Base-by-base conservation (phyloP, 2,329 filamentous ascomycete genomes). In the Phialemonium atrogriseum region DNA sequence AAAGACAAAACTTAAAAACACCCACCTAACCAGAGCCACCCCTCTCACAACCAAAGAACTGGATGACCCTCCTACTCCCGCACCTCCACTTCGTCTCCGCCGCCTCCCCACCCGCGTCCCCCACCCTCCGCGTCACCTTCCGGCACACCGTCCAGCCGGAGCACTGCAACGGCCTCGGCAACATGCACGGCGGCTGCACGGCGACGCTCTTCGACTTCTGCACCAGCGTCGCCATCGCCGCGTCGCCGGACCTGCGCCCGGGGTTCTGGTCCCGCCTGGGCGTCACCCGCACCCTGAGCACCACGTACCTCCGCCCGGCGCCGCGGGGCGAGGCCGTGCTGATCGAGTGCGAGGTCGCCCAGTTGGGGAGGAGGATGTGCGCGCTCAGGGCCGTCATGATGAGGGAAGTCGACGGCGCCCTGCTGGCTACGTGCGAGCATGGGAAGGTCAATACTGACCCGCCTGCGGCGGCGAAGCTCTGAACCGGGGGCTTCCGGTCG, bases 201-300 rank as follows among this genome's bases (percentile, higher is more conserved):
- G 70, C 81, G 3, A 78, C 78, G 0, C 55, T 86, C 4, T 78
- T 84, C 42, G 82, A 86, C 55, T 59, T 71, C 35, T 67, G 73
- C 43, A 84, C 81, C 0, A 73, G 73, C 4, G 51, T 73, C 12
- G 62, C 74, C 4, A 53, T 84, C 10, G 54, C 67, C 8, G 63
- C 77, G 22, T 52, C 80, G 31, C n/a, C n/a, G n/a, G n/a, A n/a
- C n/a, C 66, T 68, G 26, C 59, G 58, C 14, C 71, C 70, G 0
- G 79, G 76, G 5, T 74, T 68, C 50, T 83, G 80, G 70, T 57
- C 64, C 34, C 59, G 57, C 23, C 63, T 77, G 15, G 80, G 80
- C 22, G 78, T 85, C 16, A 76, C 65, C 47, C 68, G 80, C 36
- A 77, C 73, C 16, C 61, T 86, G 33, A 75, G 69, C 45, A 66